Evolutionary conservation across 2,329 filamentous ascomycete species (phyloP), one percentile per base, ranked within the genome.

Genomic region (Xylariaceae sp.): DNA sequence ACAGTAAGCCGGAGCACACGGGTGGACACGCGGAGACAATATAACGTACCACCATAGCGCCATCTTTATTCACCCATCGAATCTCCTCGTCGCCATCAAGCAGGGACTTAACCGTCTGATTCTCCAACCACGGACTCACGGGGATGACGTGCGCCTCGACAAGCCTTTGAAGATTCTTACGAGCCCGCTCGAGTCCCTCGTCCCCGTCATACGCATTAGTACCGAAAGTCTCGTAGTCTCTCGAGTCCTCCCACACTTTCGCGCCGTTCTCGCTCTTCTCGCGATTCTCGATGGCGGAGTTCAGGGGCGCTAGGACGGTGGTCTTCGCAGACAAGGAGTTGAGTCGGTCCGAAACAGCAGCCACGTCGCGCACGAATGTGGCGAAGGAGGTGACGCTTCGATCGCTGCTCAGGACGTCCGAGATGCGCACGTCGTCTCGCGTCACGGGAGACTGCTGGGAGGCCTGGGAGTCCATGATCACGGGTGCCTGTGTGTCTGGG

Each of bases 241-340:
- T 72, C 0, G 87, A 82, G 58, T 92, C 76, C 64, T 88, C 89
- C 89, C 89, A 95, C 0, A 92, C 92, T 70, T 96, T 97, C n/a
- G n/a, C n/a, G n/a, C n/a, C n/a, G n/a, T n/a, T n/a, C n/a, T n/a
- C n/a, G n/a, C n/a, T n/a, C n/a, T n/a, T n/a, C 49, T 87, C 79
- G 0, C 91, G 88, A 21, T 72, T 75, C 60, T 88, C 87, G 65
- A 99, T 83, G 2, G 86, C 90, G 16, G 81, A 84, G 76, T 99
- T 97, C 50, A 88, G 75, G 0, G 94, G 94, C 5, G 92, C 92
- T 2, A 97, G 82, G 21, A 97, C 84, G 2, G 91, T 96, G 15
- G 88, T 88, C 68, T 92, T 92, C 54, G 79, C 71, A 0, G 74
- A 67, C 0, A 77, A 70, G 67, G 89, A 80, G 62, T 87, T 81